Percentiles rank a stretch among this genome's conserved stretches.
Conservation (phyloP, 2,329 filamentous ascomycete genomes). For the Mariannaea sp. region DNA sequence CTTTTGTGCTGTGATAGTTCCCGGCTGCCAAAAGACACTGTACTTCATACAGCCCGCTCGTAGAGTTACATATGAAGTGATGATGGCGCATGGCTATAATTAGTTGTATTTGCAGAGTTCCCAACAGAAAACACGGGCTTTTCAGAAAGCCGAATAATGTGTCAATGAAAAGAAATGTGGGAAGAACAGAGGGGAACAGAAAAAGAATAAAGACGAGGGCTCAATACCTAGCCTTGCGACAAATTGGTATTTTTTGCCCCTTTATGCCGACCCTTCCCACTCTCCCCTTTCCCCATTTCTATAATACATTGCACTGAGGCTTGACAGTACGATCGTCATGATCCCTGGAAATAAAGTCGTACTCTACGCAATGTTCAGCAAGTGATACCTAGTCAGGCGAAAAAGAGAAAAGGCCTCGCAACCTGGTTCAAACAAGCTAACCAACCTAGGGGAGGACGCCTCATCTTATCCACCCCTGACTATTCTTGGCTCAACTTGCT, state of each 20-base stretch:
- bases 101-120: no score
- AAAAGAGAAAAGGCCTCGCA: background rate
- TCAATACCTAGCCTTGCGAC: no score
- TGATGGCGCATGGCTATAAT: no score
- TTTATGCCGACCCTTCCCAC: background rate
- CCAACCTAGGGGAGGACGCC: background rate
- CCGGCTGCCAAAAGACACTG: no score
- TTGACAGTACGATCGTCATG: background rate
- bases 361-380: background rate
- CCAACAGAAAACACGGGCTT: no score
- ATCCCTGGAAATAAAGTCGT: background rate
- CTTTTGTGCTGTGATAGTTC: no score
- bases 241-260: constrained; percentile 12
- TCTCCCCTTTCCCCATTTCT: background rate
- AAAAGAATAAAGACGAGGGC: no score
- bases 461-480: constrained; percentile 7
- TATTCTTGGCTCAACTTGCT: constrained; percentile 19
- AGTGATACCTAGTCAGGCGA: background rate
- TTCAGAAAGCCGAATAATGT: no score
- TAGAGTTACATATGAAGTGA: no score
- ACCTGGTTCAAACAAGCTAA: constrained; percentile 8
- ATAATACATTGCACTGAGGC: background rate
- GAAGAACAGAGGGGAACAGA: no score
- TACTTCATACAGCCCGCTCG: no score
- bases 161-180: no score